phyloP scores from a whole-genome alignment of 2,329 filamentous ascomycete genomes.

The Neonectria sp. region DNA sequence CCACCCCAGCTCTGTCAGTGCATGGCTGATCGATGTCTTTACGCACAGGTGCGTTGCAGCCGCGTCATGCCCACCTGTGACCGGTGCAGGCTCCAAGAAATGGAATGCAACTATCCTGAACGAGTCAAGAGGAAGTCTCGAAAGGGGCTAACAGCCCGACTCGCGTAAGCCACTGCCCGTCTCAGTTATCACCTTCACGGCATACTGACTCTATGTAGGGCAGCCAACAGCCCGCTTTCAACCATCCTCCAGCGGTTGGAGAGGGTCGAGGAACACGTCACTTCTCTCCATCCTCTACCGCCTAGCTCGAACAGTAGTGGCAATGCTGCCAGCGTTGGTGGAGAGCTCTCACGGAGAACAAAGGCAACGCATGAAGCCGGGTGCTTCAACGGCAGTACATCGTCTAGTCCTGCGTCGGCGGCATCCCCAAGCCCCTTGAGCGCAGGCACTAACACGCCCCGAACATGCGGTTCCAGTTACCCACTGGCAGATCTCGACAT shows the following conservation, averaged over 20 bases:
- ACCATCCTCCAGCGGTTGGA: constrained; percentile 50
- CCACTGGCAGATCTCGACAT: constrained; percentile 4
- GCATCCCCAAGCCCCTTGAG: constrained; percentile 20
- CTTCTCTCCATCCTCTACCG: constrained; percentile 10
- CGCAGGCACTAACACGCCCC: constrained; percentile 21
- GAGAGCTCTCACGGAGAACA: not conserved
- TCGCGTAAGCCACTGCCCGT: constrained; percentile 26
- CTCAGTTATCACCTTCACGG: constrained; percentile 3
- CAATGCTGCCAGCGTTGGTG: not conserved
- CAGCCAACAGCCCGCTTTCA: constrained; percentile 34
- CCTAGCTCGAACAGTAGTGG: constrained; percentile 4
- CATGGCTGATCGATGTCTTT: not conserved
- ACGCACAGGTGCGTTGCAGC: constrained; percentile 46
- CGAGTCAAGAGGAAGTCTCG: constrained; percentile 45
- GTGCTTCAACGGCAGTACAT: constrained; percentile 22
- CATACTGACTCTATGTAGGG: constrained; percentile 20
- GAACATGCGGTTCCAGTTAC: constrained; percentile 11
- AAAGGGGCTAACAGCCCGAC: constrained; percentile 26
- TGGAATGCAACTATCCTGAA: constrained; percentile 49
- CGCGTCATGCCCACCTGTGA: constrained; percentile 48
- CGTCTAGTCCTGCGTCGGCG: constrained; percentile 36
- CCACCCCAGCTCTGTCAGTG: not conserved
- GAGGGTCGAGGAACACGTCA: constrained; percentile 46
- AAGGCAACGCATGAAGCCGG: not conserved
- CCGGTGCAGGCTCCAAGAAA: constrained; percentile 44